Percentiles rank a stretch among this genome's conserved stretches.
Conservation (phyloP, 257 asterid genomes). For the Fraxinus excelsior region DNA sequence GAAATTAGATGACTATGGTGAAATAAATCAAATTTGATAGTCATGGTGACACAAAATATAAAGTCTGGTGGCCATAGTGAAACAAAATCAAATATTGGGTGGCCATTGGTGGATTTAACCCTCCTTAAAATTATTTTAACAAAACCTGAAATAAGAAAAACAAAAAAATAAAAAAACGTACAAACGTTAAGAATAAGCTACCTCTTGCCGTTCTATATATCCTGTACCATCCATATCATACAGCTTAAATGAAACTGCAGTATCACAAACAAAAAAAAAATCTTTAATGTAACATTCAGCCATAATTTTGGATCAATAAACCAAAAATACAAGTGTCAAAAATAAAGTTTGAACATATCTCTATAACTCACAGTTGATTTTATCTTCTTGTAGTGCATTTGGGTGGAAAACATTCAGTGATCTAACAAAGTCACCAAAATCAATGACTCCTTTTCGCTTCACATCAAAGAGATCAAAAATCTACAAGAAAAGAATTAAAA, state of each 20-base stretch:
- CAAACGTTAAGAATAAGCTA: conserved; percentile 31
- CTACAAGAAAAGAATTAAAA: conserved; percentile 42
- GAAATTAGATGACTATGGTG: too few relatives aligned
- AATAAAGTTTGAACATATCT: background rate
- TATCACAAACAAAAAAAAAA: conserved; percentile 5
- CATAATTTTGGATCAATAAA: background rate
- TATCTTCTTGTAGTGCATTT: conserved; percentile 87
- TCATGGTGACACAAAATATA: too few relatives aligned
- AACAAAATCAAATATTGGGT: too few relatives aligned
- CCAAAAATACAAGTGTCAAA: conserved; percentile 8
- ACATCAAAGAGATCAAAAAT: conserved; percentile 94
- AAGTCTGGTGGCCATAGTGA: too few relatives aligned
- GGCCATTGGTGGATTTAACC: too few relatives aligned
- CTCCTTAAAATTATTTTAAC: background rate
- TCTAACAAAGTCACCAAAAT: conserved; percentile 94
- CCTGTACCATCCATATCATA: conserved; percentile 95
- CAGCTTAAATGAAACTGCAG: conserved; percentile 91
- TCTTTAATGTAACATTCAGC: conserved; percentile 25
- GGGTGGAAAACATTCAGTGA: conserved; percentile 97
- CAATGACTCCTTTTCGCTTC: conserved; percentile 92
- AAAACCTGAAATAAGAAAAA: background rate
- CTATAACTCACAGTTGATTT: conserved; percentile 72
- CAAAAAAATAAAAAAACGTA: background rate
- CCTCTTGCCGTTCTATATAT: conserved; percentile 95
- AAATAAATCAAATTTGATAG: too few relatives aligned